Conservation (phyloP, 805 yeast species). For the Scheffersomyces coipomensis region DNA sequence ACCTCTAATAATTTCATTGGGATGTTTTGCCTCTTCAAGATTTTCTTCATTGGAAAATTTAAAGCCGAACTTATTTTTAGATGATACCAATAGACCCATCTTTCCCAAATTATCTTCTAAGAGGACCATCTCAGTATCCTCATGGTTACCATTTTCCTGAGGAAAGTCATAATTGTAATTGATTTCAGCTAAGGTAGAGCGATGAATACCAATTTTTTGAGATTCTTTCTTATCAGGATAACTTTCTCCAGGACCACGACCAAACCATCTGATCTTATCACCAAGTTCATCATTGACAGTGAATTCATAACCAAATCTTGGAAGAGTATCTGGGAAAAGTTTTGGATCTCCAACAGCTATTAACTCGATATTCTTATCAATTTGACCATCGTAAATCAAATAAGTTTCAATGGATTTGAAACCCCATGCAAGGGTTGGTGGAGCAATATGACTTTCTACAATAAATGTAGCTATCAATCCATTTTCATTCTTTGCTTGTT, state of each 20-base stretch:
- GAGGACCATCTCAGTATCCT: slow-evolving; percentile 26
- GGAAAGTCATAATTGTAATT: slow-evolving; percentile 29
- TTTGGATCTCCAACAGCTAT: slow-evolving; percentile 4
- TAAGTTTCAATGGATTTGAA: slow-evolving; percentile 10
- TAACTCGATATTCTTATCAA: slow-evolving; percentile 6
- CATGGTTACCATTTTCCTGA: slow-evolving; percentile 35
- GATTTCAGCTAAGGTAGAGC: slow-evolving; percentile 10
- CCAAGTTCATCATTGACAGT: slow-evolving; percentile 11
- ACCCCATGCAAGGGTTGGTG: slow-evolving; percentile 25
- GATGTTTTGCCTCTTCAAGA: slow-evolving; percentile 15
- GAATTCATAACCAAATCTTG: slow-evolving; percentile 33
- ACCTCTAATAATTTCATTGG: slow-evolving; percentile 11
- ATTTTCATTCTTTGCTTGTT: background rate
- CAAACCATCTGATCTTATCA: slow-evolving; percentile 25
- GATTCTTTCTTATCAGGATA: slow-evolving; percentile 29
- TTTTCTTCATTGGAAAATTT: slow-evolving; percentile 12
- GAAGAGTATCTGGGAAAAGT: slow-evolving; percentile 20
- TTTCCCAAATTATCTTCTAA: slow-evolving; percentile 4
- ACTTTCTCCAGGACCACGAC: slow-evolving; percentile 34
- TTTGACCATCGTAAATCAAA: slow-evolving; percentile 4
- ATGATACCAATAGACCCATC: slow-evolving; percentile 5
- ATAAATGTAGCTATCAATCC: slow-evolving; percentile 6
- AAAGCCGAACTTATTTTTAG: slow-evolving; percentile 10
- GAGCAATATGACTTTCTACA: slow-evolving; percentile 15
- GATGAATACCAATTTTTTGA: slow-evolving; percentile 20